A percentile compares a stretch with the other conserved stretches of the same genome.
phyloP scores from a whole-genome alignment of 2,329 filamentous ascomycete genomes.

The Cytospora paraplurivora region DNA sequence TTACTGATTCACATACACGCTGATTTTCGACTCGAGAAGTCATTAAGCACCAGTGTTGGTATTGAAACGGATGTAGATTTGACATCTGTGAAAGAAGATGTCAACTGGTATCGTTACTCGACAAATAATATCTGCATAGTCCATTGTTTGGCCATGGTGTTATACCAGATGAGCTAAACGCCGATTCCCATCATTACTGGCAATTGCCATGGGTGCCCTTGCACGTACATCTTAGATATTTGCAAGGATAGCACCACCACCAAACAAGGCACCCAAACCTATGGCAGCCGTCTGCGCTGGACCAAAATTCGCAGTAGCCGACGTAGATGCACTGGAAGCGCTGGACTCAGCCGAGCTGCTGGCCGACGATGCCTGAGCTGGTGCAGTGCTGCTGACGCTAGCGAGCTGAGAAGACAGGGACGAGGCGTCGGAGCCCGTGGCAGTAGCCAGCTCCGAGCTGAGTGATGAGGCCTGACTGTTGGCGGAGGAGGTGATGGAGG shows the following conservation, averaged over 20 bases:
- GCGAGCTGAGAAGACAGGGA: slow-evolving; percentile 25
- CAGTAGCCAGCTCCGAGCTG: slow-evolving; percentile 35
- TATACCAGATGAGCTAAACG: slow-evolving; percentile 7
- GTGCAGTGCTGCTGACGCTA: slow-evolving; percentile 23
- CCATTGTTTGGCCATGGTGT: neutral
- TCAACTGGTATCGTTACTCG: too few relatives aligned
- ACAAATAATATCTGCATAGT: too few relatives aligned
- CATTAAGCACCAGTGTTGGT: too few relatives aligned
- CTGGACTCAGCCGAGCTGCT: slow-evolving; percentile 26
- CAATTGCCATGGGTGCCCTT: neutral
- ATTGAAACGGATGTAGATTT: too few relatives aligned
- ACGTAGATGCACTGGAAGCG: slow-evolving; percentile 22
- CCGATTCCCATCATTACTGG: neutral
- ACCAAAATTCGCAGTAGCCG: slow-evolving; percentile 32
- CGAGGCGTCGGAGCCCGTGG: slow-evolving; percentile 31
- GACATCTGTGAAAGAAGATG: too few relatives aligned
- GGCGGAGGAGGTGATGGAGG: slow-evolving; percentile 32
- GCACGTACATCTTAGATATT: slow-evolving; percentile 43
- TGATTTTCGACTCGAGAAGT: too few relatives aligned
- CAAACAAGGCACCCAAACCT: slow-evolving; percentile 50
- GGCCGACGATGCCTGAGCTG: slow-evolving; percentile 26
- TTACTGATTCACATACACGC: too few relatives aligned
- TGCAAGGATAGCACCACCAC: slow-evolving; percentile 48
- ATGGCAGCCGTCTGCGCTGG: slow-evolving; percentile 46
- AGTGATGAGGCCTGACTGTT: slow-evolving; percentile 31